Percentiles rank a stretch among this genome's conserved stretches.
Evolutionary conservation across 345 rosid species (phyloP).

Genomic region (Salix exigua): DNA sequence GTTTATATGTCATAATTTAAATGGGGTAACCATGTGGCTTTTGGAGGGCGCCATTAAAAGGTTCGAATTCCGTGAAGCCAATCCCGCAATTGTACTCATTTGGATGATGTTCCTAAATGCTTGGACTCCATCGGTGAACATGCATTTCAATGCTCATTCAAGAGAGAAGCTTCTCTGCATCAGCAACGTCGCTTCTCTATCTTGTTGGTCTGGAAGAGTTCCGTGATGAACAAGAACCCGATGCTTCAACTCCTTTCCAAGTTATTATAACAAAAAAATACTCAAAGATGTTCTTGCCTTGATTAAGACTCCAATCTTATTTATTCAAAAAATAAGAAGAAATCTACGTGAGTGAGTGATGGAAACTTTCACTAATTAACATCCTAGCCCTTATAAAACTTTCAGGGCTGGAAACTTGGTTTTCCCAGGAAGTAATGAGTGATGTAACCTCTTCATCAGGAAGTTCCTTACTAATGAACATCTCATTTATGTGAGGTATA

Average conservation of each 20-base stretch:
- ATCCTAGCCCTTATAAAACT: not conserved
- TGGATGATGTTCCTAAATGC: not conserved
- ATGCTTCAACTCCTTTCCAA: too few relatives aligned
- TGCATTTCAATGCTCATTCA: too few relatives aligned
- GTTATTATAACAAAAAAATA: too few relatives aligned
- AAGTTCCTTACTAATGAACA: too few relatives aligned
- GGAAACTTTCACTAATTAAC: too few relatives aligned
- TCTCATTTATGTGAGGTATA: too few relatives aligned
- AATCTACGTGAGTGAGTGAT: too few relatives aligned
- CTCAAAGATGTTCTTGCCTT: not conserved
- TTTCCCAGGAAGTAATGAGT: conserved; percentile 60
- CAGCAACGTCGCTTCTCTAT: too few relatives aligned
- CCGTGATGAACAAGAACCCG: too few relatives aligned
- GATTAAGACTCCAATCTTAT: too few relatives aligned
- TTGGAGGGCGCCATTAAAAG: not conserved
- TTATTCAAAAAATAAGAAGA: not conserved
- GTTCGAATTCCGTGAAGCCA: not conserved
- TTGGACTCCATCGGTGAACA: not conserved
- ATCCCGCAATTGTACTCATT: not conserved
- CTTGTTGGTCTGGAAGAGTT: too few relatives aligned
- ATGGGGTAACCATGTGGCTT: not conserved
- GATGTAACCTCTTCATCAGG: conserved; percentile 73
- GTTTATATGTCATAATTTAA: not conserved
- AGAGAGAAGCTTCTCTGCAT: too few relatives aligned
- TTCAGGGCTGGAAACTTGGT: conserved; percentile 78